A percentile compares a stretch with the other conserved stretches of the same genome.
Conservation (phyloP, 2,329 filamentous ascomycete species). For the Hirsutella rhossiliensis region DNA sequence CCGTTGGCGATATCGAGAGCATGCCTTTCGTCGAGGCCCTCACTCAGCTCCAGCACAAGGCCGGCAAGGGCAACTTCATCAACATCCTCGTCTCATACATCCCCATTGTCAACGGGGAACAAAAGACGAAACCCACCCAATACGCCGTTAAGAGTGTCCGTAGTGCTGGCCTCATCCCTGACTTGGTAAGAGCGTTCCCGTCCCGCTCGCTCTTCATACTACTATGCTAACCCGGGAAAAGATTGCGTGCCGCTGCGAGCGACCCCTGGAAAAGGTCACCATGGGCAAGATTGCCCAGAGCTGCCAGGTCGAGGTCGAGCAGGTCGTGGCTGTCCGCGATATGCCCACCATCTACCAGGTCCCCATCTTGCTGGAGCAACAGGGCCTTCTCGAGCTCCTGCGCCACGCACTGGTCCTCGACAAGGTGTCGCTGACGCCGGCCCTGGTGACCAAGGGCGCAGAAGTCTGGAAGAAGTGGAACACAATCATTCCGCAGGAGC, state of each 20-base stretch:
- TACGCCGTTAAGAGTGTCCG: slow-evolving; percentile 75
- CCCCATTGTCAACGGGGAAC: slow-evolving; percentile 51
- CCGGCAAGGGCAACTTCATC: slow-evolving; percentile 69
- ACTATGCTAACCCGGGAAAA: slow-evolving; percentile 19
- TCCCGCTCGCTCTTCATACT: background rate
- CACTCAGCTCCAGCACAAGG: slow-evolving; percentile 61
- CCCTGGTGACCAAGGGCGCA: slow-evolving; percentile 48
- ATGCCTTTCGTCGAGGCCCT: slow-evolving; percentile 82
- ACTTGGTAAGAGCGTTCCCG: slow-evolving; percentile 38
- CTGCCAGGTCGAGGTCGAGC: slow-evolving; percentile 75
- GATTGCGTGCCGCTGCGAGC: slow-evolving; percentile 89
- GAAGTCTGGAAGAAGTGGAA: slow-evolving; percentile 74
- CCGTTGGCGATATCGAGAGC: slow-evolving; percentile 68
- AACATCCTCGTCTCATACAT: slow-evolving; percentile 86
- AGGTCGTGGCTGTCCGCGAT: slow-evolving; percentile 83
- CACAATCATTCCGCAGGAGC: slow-evolving; percentile 50
- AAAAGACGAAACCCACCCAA: slow-evolving; percentile 97
- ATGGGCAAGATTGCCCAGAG: slow-evolving; percentile 80
- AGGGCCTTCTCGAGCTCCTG: slow-evolving; percentile 61
- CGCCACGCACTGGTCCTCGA: slow-evolving; percentile 54
- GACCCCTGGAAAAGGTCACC: slow-evolving; percentile 58
- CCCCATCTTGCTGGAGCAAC: slow-evolving; percentile 77
- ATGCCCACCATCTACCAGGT: slow-evolving; percentile 90
- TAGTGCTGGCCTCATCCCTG: slow-evolving; percentile 63
- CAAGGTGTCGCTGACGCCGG: slow-evolving; percentile 35